Percentiles rank a stretch among this genome's conserved stretches.
Conservation (phyloP, 345 rosid species). For the Microcos paniculata region DNA sequence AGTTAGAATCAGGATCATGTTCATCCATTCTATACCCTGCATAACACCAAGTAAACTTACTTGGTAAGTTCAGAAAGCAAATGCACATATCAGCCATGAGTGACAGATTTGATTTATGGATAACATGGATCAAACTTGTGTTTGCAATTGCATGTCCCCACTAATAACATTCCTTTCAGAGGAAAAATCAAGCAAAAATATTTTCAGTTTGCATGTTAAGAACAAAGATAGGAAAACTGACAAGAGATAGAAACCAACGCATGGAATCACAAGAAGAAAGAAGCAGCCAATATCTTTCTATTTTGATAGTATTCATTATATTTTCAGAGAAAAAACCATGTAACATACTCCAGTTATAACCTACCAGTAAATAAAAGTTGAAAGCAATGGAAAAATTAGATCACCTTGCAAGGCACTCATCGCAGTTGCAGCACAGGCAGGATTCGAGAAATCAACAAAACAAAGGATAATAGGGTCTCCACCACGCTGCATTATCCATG, state of each 20-base stretch:
- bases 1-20: constrained; percentile 60
- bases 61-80: background rate
- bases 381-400: background rate
- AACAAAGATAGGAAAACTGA: background rate
- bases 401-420: constrained; percentile 90
- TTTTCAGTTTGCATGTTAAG: background rate
- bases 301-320: background rate
- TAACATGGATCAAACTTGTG: background rate
- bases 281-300: background rate
- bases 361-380: background rate
- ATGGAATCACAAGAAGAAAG: background rate
- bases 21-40: constrained; percentile 84
- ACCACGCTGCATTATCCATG: constrained; percentile 56
- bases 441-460: constrained; percentile 77
- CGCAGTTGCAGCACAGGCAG: constrained; percentile 94
- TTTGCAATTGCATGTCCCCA: background rate
- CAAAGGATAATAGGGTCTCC: constrained; percentile 84
- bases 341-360: background rate
- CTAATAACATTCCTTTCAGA: background rate
- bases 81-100: background rate
- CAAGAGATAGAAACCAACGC: background rate
- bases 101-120: background rate
- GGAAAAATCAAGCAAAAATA: background rate
- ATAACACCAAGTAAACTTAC: constrained; percentile 19
- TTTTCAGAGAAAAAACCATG: background rate